Percentiles rank a stretch among this genome's conserved stretches.
Evolutionary conservation across 345 rosid genomes (phyloP).

Genomic region (Diplotaxis tenuifolia): DNA sequence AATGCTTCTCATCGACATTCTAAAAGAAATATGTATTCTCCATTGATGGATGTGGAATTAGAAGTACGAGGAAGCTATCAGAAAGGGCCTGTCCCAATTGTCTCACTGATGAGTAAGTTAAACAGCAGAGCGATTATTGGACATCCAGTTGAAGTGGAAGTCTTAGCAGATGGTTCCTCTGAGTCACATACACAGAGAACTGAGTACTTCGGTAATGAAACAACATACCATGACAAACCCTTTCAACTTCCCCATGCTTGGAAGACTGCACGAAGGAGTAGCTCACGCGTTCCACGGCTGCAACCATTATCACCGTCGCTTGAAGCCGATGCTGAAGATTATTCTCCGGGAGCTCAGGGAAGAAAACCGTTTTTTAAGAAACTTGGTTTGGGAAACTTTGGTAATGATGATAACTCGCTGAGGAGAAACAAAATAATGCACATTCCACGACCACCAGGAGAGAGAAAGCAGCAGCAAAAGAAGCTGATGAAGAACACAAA

Average conservation of each 20-base stretch:
- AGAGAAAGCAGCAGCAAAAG: conserved; percentile 46
- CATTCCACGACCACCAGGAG: conserved; percentile 43
- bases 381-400: conserved; percentile 36
- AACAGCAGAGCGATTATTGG: conserved; percentile 90
- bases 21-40: conserved; percentile 47
- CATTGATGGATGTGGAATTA: conserved; percentile 78
- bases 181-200: conserved; percentile 45
- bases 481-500: conserved; percentile 56
- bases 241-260: conserved; percentile 65
- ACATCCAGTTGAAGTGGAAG: conserved; percentile 78
- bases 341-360: conserved; percentile 43
- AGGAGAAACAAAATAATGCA: conserved; percentile 45
- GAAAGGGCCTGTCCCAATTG: conserved; percentile 77
- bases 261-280: conserved; percentile 92
- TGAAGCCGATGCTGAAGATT: conserved; percentile 46
- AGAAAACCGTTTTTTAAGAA: conserved; percentile 43
- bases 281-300: conserved; percentile 73
- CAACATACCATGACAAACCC: conserved; percentile 48
- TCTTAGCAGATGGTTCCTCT: conserved; percentile 67
- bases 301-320: conserved; percentile 45
- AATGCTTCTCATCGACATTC: conserved; percentile 38
- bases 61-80: conserved; percentile 81
- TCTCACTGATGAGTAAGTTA: conserved; percentile 75
- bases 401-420: conserved; percentile 42
- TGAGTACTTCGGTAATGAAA: conserved; percentile 48